Percentiles rank a stretch among this genome's conserved stretches.
These are phyloP conservation scores for Magnusiomyces magnusii DNA, from an alignment of 1,139 yeast genomes.

Conservation along the genomic window DNA sequence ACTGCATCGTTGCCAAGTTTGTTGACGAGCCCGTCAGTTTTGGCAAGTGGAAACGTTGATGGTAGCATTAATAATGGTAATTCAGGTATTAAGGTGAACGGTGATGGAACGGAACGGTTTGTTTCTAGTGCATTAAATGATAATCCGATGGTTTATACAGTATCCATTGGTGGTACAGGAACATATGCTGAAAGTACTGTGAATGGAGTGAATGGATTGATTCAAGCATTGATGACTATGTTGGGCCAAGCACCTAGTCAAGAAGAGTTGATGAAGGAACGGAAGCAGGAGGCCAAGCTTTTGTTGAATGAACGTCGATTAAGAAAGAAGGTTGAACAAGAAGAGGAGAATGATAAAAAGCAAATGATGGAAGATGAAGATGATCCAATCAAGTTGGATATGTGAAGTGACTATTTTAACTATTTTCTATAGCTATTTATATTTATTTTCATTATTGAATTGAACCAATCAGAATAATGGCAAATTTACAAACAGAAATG, in stretches of 20 bases:
- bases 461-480: no score
- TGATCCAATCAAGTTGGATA: no score
- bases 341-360: no score
- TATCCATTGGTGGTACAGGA: conserved; percentile 52
- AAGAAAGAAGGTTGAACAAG: no score
- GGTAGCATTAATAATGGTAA: neutral
- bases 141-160: conserved; percentile 38
- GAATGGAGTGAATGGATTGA: conserved; percentile 70
- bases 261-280: neutral
- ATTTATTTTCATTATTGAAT: no score
- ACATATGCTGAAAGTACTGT: conserved; percentile 64
- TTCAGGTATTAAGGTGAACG: neutral
- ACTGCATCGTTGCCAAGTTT: neutral
- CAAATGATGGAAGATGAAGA: no score
- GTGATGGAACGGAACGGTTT: neutral
- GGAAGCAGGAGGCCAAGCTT: no score
- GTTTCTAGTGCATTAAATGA: neutral
- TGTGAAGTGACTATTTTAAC: no score
- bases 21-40: neutral
- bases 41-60: neutral
- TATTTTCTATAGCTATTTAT: no score
- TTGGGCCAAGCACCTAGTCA: neutral
- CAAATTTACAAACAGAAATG: no score
- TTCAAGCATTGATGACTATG: conserved; percentile 31
- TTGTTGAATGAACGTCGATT: no score